phyloP scores from a whole-genome alignment of 768 basidiomycete species.

The Trametes meyenii region DNA sequence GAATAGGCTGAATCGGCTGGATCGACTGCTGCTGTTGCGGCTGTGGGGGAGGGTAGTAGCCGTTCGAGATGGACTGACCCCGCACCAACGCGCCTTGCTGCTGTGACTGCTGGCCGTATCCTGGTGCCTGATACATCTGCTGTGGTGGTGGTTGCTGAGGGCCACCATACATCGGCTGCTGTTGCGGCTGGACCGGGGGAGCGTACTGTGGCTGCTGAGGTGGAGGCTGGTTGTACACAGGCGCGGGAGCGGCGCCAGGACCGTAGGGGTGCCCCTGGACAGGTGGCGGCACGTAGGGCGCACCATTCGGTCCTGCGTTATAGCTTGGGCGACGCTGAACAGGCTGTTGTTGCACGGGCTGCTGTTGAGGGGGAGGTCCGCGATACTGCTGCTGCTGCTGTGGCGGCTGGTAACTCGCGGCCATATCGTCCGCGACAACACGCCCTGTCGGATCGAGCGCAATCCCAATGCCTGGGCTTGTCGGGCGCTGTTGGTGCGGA shows the following conservation, averaged over 20 bases:
- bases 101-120: constrained; percentile 17
- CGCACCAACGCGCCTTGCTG: constrained; percentile 27
- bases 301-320: constrained; percentile 29
- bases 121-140: constrained; percentile 22
- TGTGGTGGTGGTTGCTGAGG: constrained; percentile 24
- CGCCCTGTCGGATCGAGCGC: constrained; percentile 77
- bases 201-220: constrained; percentile 27
- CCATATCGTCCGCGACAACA: constrained; percentile 82
- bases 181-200: constrained; percentile 30
- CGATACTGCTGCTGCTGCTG: constrained; percentile 38
- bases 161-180: constrained; percentile 30
- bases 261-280: constrained; percentile 28
- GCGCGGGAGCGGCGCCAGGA: constrained; percentile 31
- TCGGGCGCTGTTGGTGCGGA: constrained; percentile 48
- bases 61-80: constrained; percentile 29
- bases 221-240: constrained; percentile 19
- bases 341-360: constrained; percentile 36
- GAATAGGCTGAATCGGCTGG: too few relatives aligned
- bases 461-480: constrained; percentile 82
- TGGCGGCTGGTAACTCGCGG: constrained; percentile 44
- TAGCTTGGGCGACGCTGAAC: constrained; percentile 25
- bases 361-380: constrained; percentile 41
- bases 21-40: constrained; percentile 35
- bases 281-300: constrained; percentile 33
- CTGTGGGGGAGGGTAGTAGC: constrained; percentile 38